Conservation (phyloP, 441 rosid genomes). For the Gossypium davidsonii region DNA sequence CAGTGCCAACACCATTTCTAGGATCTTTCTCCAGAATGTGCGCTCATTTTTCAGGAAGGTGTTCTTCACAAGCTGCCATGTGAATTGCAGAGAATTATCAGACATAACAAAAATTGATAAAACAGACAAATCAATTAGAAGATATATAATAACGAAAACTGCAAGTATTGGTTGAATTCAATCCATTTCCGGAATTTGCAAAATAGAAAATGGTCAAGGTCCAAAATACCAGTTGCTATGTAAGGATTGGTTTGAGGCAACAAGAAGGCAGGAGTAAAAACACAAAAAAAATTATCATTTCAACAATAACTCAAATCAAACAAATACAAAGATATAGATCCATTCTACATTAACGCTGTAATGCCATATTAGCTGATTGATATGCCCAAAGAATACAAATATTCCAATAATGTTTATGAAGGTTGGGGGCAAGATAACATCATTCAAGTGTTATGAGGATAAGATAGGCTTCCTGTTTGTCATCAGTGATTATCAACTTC, state of each 20-base stretch:
- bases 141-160: background rate
- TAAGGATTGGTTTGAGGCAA: background rate
- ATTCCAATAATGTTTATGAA: background rate
- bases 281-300: background rate
- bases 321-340: background rate
- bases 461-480: background rate
- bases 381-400: background rate
- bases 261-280: background rate
- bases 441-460: background rate
- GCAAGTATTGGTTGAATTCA: background rate
- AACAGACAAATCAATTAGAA: background rate
- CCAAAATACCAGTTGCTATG: background rate
- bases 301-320: background rate
- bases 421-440: background rate
- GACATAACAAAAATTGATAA: background rate
- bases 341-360: background rate
- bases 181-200: background rate
- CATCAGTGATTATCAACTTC: background rate
- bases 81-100: conserved; percentile 1
- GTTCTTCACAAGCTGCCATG: conserved; percentile 31
- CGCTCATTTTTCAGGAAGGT: conserved; percentile 25
- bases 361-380: background rate
- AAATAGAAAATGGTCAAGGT: background rate
- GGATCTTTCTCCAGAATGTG: conserved; percentile 24
- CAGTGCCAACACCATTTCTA: conserved; percentile 26